Base-by-base conservation (phyloP, 495 filamentous ascomycete genomes). In the Jackrogersella minutella region DNA sequence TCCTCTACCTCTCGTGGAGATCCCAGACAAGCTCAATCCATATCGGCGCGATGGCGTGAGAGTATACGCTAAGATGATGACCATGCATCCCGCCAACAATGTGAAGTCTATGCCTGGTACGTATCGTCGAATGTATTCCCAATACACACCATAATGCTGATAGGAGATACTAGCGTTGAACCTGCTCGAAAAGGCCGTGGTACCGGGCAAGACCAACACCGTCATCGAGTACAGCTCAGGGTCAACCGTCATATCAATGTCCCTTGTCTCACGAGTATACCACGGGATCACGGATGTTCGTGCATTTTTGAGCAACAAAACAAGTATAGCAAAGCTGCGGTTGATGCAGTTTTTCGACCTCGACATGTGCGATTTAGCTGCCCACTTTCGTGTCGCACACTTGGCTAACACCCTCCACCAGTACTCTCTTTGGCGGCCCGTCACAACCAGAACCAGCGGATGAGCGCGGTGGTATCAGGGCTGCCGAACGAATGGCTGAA, bases 61-160 rank as follows among this genome's bases (percentile, higher is more conserved):
- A 14, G 86, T 88, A 50, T 88, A 85, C 66, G 85, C 85, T 11
- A 88, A 88, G 74, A 82, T 88, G 83, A 80, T 88, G 79, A 86
- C 83, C 14, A 80, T 81, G 76, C 81, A 85, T 59, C 86, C 86
- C 14, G 85, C 85, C 33, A 84, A 88, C 55, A 88, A 88, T 64
- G 86, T 88, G 68, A 88, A 88, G 58, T 82, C 83, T 3, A 78
- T 88, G 71, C 86, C 86, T 69, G 86, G 85, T 86, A 78, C 8
- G 77, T 66, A 21, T 11, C 11, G 14, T 47, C n/a, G 9, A 10
- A 33, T 17, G 3, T 14, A 53, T 24, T 9, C 13, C 10, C 16
- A 17, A 43, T 19, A 43, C 40, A 13, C 4, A 21, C 36, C 2
- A 11, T 4, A 22, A 21, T 47, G 21, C 31, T 68, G 44, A 70